Evolutionary conservation across 768 basidiomycete genomes (phyloP).

Genomic region (Lentinula boryana): DNA sequence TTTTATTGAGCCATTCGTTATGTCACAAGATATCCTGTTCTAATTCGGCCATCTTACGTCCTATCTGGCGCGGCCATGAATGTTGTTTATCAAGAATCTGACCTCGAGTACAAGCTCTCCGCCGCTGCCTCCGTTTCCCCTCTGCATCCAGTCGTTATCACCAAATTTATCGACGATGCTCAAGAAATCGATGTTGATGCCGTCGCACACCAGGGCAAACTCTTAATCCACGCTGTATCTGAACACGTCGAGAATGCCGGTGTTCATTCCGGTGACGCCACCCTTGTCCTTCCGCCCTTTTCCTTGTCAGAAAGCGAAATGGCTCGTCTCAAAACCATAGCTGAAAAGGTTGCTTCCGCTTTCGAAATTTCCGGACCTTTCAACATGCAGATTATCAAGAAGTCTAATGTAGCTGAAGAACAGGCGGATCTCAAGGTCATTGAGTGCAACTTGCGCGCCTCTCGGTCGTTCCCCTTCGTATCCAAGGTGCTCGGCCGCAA

Average conservation of each 20-base stretch:
- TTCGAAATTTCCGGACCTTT: constrained; percentile 97
- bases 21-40: constrained; percentile 76
- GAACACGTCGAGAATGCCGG: constrained; percentile 99
- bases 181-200: constrained; percentile 99
- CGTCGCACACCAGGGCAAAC: constrained; percentile 87
- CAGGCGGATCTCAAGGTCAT: constrained; percentile 88
- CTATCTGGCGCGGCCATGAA: constrained; percentile 99
- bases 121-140: constrained; percentile 96
- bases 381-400: constrained; percentile 99
- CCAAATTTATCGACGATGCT: constrained; percentile 97
- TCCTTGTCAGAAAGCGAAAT: constrained; percentile 73
- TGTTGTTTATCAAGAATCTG: constrained; percentile 88
- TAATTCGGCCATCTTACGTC: constrained; percentile 97
- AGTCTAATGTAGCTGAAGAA: constrained; percentile 45
- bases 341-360: constrained; percentile 89
- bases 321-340: constrained; percentile 85
- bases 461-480: constrained; percentile 98
- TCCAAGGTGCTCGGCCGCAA: constrained; percentile 97
- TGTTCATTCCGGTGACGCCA: constrained; percentile 98
- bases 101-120: constrained; percentile 90
- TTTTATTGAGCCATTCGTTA: neutral
- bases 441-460: constrained; percentile 97
- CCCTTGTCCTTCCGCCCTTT: constrained; percentile 93
- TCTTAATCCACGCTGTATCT: constrained; percentile 92
- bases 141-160: constrained; percentile 95